These are phyloP conservation scores for Athelia sp. DNA, from an alignment of 1,284 basidiomycete genomes.

Conservation along the genomic window DNA sequence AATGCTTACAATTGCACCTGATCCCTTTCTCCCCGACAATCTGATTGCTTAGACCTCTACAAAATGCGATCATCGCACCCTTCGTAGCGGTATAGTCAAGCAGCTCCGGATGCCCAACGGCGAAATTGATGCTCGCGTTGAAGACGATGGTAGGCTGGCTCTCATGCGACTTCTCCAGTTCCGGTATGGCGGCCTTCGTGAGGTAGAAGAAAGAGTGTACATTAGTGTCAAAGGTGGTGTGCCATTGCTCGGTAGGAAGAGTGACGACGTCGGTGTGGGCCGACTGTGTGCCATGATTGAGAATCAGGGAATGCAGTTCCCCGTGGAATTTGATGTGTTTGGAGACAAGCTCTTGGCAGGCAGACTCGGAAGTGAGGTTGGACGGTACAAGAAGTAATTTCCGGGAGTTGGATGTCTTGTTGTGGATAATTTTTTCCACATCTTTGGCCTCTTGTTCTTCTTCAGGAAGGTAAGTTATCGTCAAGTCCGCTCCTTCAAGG, in stretches of 20 bases:
- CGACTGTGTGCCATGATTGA: constrained; percentile 51
- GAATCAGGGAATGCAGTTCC: constrained; percentile 41
- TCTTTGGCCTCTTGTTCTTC: constrained; percentile 45
- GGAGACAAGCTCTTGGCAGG: constrained; percentile 37
- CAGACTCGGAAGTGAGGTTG: constrained; percentile 40
- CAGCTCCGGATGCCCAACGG: constrained; percentile 47
- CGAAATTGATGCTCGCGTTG: constrained; percentile 45
- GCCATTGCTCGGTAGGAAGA: constrained; percentile 44
- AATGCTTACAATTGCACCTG: constrained; percentile 36
- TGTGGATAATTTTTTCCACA: constrained; percentile 28
- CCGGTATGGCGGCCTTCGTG: constrained; percentile 37
- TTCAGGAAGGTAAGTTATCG: constrained; percentile 43
- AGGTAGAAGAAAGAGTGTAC: constrained; percentile 53
- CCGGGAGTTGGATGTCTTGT: constrained; percentile 31
- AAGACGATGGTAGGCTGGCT: constrained; percentile 38
- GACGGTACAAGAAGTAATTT: constrained; percentile 35
- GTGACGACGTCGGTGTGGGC: constrained; percentile 39
- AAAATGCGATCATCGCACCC: constrained; percentile 40
- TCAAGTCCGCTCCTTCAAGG: constrained; percentile 53
- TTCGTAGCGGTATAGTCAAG: constrained; percentile 55
- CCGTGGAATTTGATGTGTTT: constrained; percentile 36
- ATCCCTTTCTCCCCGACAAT: constrained; percentile 46
- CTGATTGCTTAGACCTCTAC: constrained; percentile 42
- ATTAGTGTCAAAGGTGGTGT: constrained; percentile 44
- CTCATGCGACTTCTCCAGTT: constrained; percentile 30